A percentile compares a stretch with the other conserved stretches of the same genome.
Evolutionary conservation across 139 green algal genomes (phyloP).

Genomic region (Picochlorum costavermella): DNA sequence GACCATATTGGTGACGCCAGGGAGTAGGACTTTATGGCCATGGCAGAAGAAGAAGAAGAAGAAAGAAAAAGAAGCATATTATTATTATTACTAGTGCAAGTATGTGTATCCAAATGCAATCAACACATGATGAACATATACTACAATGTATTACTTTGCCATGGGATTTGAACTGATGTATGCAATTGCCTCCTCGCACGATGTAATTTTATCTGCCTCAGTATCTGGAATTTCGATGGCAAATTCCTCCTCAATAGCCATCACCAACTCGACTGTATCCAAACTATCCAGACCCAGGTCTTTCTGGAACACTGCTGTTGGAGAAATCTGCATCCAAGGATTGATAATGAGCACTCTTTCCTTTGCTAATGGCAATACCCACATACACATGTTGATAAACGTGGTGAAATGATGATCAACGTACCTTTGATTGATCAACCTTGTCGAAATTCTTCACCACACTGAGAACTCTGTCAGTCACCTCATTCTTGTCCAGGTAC

Average conservation of each 20-base stretch:
- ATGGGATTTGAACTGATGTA: conserved; percentile 84
- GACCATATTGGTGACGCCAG: too few relatives aligned
- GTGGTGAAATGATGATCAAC: not conserved
- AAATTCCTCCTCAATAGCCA: conserved; percentile 99
- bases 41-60: too few relatives aligned
- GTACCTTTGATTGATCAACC: conserved; percentile 87
- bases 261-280: conserved; percentile 98
- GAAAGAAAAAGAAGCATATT: too few relatives aligned
- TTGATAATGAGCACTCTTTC: not conserved
- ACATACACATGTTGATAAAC: not conserved
- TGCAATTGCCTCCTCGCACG: conserved; percentile 77
- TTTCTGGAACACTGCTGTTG: conserved; percentile 74
- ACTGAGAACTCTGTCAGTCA: conserved; percentile 83
- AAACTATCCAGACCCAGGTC: conserved; percentile 96
- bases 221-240: conserved; percentile 94
- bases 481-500: conserved; percentile 87
- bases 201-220: conserved; percentile 96
- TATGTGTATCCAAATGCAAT: not conserved
- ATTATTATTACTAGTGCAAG: too few relatives aligned
- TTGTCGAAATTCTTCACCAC: conserved; percentile 98
- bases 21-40: too few relatives aligned
- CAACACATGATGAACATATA: not conserved
- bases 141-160: conserved; percentile 49
- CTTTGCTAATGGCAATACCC: too few relatives aligned
- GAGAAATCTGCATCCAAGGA: conserved; percentile 48